These are phyloP conservation scores for Paulownia fortunei DNA, from an alignment of 257 asterid species.

Conservation along the genomic window DNA sequence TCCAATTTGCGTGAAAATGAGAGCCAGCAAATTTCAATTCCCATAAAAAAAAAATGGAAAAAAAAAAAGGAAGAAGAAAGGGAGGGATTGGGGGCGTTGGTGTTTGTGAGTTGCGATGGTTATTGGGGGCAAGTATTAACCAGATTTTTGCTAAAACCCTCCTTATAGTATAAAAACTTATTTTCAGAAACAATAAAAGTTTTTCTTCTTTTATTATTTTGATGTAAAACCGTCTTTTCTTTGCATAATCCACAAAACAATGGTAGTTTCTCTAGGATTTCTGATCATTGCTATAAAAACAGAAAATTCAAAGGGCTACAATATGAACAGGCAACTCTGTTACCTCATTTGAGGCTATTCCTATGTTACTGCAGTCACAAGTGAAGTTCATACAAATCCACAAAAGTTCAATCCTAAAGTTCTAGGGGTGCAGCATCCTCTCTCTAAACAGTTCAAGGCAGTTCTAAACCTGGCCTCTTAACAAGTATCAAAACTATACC, in stretches of 20 bases:
- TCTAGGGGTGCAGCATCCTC: constrained; percentile 13
- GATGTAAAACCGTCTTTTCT: background rate
- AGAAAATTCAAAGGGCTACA: constrained; percentile 23
- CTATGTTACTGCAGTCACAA: constrained; percentile 29
- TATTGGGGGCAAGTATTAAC: no score
- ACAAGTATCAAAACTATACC: constrained; percentile 39
- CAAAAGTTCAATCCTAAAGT: background rate
- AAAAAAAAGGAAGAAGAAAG: no score
- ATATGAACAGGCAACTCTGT: constrained; percentile 37
- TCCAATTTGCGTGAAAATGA: no score
- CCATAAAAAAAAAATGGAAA: no score
- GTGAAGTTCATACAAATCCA: constrained; percentile 28
- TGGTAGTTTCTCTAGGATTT: background rate
- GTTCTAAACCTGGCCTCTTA: constrained; percentile 17
- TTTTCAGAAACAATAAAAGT: background rate
- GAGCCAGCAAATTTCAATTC: no score
- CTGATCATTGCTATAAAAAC: constrained; percentile 13
- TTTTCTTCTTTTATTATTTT: background rate
- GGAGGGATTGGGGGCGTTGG: no score
- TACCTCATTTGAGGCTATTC: constrained; percentile 47
- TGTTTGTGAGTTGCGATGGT: no score
- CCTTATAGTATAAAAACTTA: no score
- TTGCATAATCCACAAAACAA: background rate
- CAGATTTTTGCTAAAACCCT: no score
- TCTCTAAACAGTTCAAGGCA: constrained; percentile 5